Conservation (phyloP, 345 rosid species). For the Gossypium longicalyx region DNA sequence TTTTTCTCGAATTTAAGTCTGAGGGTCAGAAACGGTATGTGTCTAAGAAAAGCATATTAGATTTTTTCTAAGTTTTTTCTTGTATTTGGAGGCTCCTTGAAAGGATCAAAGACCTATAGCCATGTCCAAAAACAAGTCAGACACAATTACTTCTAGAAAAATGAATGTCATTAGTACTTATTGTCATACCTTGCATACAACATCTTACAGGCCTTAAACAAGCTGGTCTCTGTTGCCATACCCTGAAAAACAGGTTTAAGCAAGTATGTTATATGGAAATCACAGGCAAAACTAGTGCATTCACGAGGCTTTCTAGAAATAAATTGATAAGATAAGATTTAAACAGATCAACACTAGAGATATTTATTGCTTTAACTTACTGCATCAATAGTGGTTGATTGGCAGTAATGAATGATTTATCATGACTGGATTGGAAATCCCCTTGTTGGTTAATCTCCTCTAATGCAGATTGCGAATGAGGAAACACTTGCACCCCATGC, state of each 20-base stretch:
- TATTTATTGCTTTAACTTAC: constrained; percentile 33
- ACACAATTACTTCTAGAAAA: not conserved
- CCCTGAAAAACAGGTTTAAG: constrained; percentile 39
- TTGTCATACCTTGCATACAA: constrained; percentile 47
- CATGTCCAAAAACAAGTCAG: not conserved
- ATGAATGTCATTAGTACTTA: not conserved
- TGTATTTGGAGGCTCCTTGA: not conserved
- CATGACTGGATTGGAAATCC: constrained; percentile 35
- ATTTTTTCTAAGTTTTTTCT: not conserved
- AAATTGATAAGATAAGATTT: constrained; percentile 7
- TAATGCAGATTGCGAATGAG: constrained; percentile 60
- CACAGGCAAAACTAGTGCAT: not conserved
- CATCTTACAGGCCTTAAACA: constrained; percentile 73
- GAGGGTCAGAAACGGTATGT: not conserved
- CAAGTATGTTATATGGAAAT: not conserved
- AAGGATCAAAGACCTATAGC: not conserved
- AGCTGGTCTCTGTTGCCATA: constrained; percentile 94
- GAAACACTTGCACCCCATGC: constrained; percentile 66
- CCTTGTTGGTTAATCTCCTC: constrained; percentile 45
- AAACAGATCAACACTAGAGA: not conserved
- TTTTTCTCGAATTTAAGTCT: not conserved
- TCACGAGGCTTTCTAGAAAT: not conserved
- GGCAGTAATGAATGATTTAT: constrained; percentile 35
- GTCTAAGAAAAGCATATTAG: not conserved
- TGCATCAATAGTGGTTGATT: constrained; percentile 55